Evolutionary conservation across 2,329 filamentous ascomycete genomes (phyloP).

Genomic region (Keithomyces neogunnii): DNA sequence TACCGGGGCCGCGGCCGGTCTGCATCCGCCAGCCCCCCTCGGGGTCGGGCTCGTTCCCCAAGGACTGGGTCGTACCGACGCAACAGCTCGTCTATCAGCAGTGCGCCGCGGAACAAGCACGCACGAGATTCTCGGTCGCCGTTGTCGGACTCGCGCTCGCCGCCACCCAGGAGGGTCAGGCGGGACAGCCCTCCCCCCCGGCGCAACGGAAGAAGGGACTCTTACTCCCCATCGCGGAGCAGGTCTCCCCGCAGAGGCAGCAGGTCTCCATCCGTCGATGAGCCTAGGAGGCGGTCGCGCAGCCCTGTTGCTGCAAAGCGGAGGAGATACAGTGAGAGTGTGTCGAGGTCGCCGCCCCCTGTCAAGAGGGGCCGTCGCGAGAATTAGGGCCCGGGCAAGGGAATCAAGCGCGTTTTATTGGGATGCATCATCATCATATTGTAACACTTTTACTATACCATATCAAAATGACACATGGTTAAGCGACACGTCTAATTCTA

Average conservation of each 20-base stretch:
- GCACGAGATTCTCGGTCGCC: background rate
- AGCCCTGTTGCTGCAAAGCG: constrained; percentile 15
- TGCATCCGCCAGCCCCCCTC: background rate
- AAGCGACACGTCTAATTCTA: too few species aligned
- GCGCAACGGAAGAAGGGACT: constrained; percentile 15
- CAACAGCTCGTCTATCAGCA: constrained; percentile 6
- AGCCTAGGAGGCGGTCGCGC: constrained; percentile 8
- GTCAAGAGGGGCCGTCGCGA: constrained; percentile 21
- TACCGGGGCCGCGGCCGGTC: background rate
- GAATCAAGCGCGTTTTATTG: background rate
- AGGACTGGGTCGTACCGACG: background rate
- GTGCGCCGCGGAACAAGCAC: background rate
- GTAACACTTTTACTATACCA: too few species aligned
- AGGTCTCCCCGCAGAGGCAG: constrained; percentile 9
- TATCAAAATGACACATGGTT: too few species aligned
- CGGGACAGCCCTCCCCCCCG: constrained; percentile 3
- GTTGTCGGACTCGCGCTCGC: constrained; percentile 3
- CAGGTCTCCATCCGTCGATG: constrained; percentile 4
- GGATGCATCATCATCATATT: background rate
- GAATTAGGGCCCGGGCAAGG: constrained; percentile 7
- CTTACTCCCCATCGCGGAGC: constrained; percentile 16
- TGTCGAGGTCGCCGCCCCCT: constrained; percentile 22
- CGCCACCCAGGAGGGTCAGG: background rate
- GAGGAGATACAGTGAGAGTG: constrained; percentile 20
- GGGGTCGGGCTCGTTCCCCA: background rate